Conservation (phyloP, 2,329 filamentous ascomycete species). For the Aspergillus luchuensis region DNA sequence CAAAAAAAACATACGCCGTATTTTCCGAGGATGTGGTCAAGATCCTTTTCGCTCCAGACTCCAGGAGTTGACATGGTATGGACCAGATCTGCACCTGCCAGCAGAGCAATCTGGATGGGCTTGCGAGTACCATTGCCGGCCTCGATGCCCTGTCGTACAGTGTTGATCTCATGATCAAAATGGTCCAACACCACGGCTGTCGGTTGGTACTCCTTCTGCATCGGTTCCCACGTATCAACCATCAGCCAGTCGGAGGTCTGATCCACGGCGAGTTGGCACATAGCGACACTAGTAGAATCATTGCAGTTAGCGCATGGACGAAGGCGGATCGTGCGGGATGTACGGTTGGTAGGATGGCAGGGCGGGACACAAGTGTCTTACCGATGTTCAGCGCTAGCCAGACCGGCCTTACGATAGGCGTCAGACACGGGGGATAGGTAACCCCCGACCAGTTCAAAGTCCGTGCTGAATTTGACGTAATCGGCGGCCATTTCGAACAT, state of each 20-base stretch:
- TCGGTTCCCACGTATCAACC: constrained; percentile 88
- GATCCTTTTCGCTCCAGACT: constrained; percentile 81
- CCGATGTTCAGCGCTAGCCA: constrained; percentile 72
- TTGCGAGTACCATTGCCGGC: constrained; percentile 65
- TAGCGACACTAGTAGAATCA: constrained; percentile 62
- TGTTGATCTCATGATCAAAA: constrained; percentile 87
- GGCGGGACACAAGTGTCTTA: constrained; percentile 31
- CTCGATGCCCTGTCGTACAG: constrained; percentile 71
- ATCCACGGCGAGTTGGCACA: constrained; percentile 78
- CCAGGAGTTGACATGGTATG: constrained; percentile 70
- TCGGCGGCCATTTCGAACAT: constrained; percentile 89
- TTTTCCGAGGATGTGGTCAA: constrained; percentile 82
- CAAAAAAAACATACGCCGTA: constrained; percentile 58
- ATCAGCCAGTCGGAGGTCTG: constrained; percentile 77
- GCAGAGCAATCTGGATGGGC: constrained; percentile 72
- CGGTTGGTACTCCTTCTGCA: constrained; percentile 79
- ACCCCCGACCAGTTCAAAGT: constrained; percentile 83
- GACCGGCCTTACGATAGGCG: constrained; percentile 76
- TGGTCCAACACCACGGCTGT: constrained; percentile 90
- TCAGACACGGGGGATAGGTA: constrained; percentile 79
- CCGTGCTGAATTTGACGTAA: constrained; percentile 71
- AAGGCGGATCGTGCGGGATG: too few species aligned
- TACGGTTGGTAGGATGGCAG: not conserved
- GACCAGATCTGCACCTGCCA: constrained; percentile 77
- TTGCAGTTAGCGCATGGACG: not conserved